These are phyloP conservation scores for Tulasnella sp. DNA, from an alignment of 768 basidiomycete species.

Conservation along the genomic window DNA sequence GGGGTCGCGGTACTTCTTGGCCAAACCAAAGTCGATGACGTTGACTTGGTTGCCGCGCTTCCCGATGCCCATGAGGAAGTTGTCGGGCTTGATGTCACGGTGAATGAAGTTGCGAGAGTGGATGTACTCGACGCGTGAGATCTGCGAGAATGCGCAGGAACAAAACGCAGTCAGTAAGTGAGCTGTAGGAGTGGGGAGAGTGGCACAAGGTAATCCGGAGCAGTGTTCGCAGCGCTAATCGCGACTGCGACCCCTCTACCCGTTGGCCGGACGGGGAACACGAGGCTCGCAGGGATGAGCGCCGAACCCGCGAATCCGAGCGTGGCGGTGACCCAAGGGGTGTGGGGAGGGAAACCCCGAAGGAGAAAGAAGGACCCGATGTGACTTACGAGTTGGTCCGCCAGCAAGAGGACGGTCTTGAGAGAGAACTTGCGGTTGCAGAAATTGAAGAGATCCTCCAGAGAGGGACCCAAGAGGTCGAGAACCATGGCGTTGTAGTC, in stretches of 20 bases:
- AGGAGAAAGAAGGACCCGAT: constrained; percentile 14
- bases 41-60: constrained; percentile 99
- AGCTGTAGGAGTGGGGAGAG: constrained; percentile 10
- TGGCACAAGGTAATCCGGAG: background rate
- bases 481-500: constrained; percentile 99
- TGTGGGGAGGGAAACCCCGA: constrained; percentile 14
- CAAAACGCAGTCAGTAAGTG: background rate
- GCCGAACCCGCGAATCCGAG: constrained; percentile 15
- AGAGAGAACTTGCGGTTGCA: constrained; percentile 87
- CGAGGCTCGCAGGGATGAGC: constrained; percentile 9
- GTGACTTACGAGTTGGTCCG: constrained; percentile 79
- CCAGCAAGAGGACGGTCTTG: constrained; percentile 86
- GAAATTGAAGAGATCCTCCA: constrained; percentile 79
- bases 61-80: constrained; percentile 98
- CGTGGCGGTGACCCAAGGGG: background rate
- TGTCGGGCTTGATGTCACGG: constrained; percentile 96
- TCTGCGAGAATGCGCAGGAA: constrained; percentile 32
- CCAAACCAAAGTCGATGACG: constrained; percentile 91
- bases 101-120: constrained; percentile 92
- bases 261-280: background rate
- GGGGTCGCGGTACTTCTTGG: constrained; percentile 99
- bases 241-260: background rate
- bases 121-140: constrained; percentile 93
- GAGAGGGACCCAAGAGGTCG: constrained; percentile 77
- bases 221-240: background rate